Conservation (phyloP, 2,329 filamentous ascomycete genomes). For the Cercospora nicotianae region DNA sequence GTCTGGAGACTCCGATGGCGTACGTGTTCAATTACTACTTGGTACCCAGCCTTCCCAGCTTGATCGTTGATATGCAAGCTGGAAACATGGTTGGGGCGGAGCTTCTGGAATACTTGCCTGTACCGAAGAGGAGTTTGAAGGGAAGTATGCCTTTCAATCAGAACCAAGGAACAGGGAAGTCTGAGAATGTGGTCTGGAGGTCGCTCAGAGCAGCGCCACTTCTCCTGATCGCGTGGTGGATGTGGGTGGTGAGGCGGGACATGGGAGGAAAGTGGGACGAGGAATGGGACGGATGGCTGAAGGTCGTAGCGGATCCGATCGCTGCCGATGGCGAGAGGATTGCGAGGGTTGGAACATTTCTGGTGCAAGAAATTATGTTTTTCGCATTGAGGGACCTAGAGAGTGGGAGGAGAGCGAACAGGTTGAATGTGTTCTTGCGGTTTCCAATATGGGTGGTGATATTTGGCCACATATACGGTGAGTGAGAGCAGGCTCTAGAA, state of each 20-base stretch:
- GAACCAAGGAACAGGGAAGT: constrained; percentile 30
- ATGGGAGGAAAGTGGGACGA: not conserved
- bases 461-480: constrained; percentile 34
- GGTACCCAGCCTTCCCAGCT: constrained; percentile 14
- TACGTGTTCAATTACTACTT: constrained; percentile 18
- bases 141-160: constrained; percentile 38
- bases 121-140: constrained; percentile 28
- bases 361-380: not conserved
- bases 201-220: constrained; percentile 13
- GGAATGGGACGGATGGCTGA: not conserved
- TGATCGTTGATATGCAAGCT: constrained; percentile 17
- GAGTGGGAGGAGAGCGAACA: constrained; percentile 7
- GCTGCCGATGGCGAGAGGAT: not conserved
- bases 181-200: constrained; percentile 28
- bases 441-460: constrained; percentile 28
- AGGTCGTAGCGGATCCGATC: not conserved
- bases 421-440: constrained; percentile 5
- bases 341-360: not conserved
- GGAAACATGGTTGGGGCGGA: constrained; percentile 30
- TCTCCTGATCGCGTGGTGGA: constrained; percentile 11
- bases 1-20: constrained; percentile 18
- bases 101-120: constrained; percentile 35
- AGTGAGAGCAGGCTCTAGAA: not conserved
- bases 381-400: not conserved
- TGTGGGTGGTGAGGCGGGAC: not conserved